Base-by-base conservation (phyloP, 2,329 filamentous ascomycete species). In the Epichloe uncinata region DNA sequence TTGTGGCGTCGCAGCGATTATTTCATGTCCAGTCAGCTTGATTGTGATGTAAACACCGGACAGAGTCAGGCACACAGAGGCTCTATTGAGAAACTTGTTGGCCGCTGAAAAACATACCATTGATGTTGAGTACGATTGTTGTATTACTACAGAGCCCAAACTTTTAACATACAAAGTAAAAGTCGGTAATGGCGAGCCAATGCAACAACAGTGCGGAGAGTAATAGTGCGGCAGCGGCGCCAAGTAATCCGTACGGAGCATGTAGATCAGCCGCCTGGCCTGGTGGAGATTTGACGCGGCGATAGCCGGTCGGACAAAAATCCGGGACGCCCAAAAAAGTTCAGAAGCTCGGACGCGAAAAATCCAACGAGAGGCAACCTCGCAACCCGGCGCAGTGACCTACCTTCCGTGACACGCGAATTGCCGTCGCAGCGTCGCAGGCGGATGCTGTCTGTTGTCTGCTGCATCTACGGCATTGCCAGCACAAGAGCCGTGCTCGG, bases 251-350 rank as follows among this genome's bases (percentile, higher is more conserved):
- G 26, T 22, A 30, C 8, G 26, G 26, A 9, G 26, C n/a, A n/a
- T n/a, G n/a, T n/a, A n/a, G n/a, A n/a, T n/a, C n/a, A n/a, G n/a
- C n/a, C n/a, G n/a, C n/a, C n/a, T 11, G n/a, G 11, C 9, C 13
- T 22, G 2, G 11, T 22, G 13, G 42, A 22, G 15, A 36, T 35
- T 11, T 7, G 15, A 15, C 18, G 36, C 33, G 44, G 34, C n/a
- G 36, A 47, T 22, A 38, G 33, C n/a, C 49, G 49, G 49, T 15
- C 18, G 15, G 44, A 50, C 38, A 45, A 50, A 50, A 47, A 42
- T 47, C 49, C 49, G 49, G 38, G 45, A 5, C 44, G n/a, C 26
- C 30, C 26, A n/a, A n/a, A 4, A 18, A 20, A 12, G 3, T 22
- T 18, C 38, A 41, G 38, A 18, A 42, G 40, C 16, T 12, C 35